Evolutionary conservation across 148 eudicot genomes (phyloP).

Genomic region (Selenicereus undatus): DNA sequence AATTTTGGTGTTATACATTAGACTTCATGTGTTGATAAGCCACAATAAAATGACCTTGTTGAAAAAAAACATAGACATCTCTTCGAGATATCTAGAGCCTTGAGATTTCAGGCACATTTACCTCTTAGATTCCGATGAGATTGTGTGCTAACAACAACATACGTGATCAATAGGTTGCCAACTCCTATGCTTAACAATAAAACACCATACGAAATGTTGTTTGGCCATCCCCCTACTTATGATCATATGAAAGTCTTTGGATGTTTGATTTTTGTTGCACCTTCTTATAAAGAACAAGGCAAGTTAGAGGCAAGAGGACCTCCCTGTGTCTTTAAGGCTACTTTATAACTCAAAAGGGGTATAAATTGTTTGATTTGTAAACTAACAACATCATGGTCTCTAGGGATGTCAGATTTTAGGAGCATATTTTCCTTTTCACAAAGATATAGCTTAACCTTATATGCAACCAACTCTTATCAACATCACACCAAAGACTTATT

Average conservation of each 20-base stretch:
- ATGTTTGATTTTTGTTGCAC: not conserved
- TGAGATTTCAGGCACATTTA: not conserved
- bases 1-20: not conserved
- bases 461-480: no score
- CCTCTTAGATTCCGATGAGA: not conserved
- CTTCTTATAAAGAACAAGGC: not conserved
- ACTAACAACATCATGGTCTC: not conserved
- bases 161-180: not conserved
- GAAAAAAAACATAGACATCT: not conserved
- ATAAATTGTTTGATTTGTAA: not conserved
- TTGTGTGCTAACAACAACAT: not conserved
- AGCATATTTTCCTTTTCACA: not conserved
- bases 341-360: not conserved
- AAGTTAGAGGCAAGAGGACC: not conserved
- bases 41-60: not conserved
- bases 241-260: not conserved
- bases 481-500: no score
- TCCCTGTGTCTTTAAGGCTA: slow-evolving; percentile 1
- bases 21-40: not conserved
- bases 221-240: not conserved
- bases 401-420: not conserved
- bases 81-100: not conserved
- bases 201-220: no score
- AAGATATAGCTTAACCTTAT: no score
- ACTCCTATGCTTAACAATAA: no score